Evolutionary conservation across 2,329 filamentous ascomycete species (phyloP).

Genomic region (Trichophyton rubrum): DNA sequence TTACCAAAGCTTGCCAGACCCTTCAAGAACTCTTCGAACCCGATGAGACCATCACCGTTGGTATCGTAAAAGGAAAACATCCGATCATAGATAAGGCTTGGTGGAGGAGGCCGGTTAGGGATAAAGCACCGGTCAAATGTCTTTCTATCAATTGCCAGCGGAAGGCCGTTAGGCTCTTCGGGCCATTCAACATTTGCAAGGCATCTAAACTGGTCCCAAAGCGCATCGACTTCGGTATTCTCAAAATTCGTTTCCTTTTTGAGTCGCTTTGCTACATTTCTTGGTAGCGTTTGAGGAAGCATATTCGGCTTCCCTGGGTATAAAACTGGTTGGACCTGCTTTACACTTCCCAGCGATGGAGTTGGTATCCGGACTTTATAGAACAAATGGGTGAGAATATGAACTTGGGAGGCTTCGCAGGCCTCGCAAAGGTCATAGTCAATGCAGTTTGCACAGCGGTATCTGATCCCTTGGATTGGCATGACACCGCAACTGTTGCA

Average conservation of each 20-base stretch:
- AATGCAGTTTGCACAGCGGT: constrained; percentile 87
- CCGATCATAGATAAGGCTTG: constrained; percentile 86
- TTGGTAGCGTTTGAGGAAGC: constrained; percentile 54
- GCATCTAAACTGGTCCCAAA: constrained; percentile 95
- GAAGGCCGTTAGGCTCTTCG: constrained; percentile 64
- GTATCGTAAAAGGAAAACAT: constrained; percentile 96
- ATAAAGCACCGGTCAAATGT: constrained; percentile 88
- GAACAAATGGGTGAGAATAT: constrained; percentile 87
- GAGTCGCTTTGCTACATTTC: constrained; percentile 54
- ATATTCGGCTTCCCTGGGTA: constrained; percentile 77
- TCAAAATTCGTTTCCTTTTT: constrained; percentile 66
- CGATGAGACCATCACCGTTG: constrained; percentile 76
- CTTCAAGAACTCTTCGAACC: constrained; percentile 80
- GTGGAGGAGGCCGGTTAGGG: constrained; percentile 64
- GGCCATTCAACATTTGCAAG: constrained; percentile 77
- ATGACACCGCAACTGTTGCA: constrained; percentile 82
- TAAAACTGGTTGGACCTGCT: constrained; percentile 70
- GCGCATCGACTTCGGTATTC: constrained; percentile 73
- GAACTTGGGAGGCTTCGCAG: constrained; percentile 61
- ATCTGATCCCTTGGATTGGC: constrained; percentile 83
- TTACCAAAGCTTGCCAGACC: constrained; percentile 58
- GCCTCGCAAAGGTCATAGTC: constrained; percentile 93
- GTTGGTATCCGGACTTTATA: constrained; percentile 90
- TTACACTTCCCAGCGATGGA: constrained; percentile 63
- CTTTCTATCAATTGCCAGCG: constrained; percentile 76